Evolutionary conservation across 2,329 filamentous ascomycete species (phyloP).

Genomic region (Coccinonectria pachysandricola): DNA sequence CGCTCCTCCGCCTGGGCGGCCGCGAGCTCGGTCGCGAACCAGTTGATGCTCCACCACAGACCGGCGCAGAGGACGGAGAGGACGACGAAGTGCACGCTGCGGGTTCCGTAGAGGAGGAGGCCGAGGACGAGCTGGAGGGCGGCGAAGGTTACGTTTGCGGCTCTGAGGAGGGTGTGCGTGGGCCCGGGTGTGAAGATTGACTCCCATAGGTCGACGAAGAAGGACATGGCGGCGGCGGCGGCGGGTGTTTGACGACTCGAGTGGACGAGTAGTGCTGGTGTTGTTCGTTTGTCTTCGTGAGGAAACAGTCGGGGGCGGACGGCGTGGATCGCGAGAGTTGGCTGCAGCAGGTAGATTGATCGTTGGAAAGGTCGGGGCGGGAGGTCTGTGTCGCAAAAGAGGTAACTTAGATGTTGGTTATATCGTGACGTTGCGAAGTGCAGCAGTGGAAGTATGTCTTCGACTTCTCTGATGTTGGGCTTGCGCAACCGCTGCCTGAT

Average conservation of each 20-base stretch:
- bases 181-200: constrained; percentile 90
- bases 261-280: too few species aligned
- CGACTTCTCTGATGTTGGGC: too few species aligned
- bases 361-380: too few species aligned
- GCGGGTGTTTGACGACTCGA: constrained; percentile 1
- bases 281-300: constrained; percentile 1
- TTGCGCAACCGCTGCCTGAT: too few species aligned
- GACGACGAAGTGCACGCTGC: constrained; percentile 79
- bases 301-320: too few species aligned
- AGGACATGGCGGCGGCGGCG: constrained; percentile 41
- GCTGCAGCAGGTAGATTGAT: too few species aligned
- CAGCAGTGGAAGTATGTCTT: too few species aligned
- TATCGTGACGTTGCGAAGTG: too few species aligned
- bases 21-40: constrained; percentile 68
- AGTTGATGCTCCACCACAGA: constrained; percentile 92
- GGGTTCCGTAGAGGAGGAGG: constrained; percentile 65
- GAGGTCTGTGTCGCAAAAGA: too few species aligned
- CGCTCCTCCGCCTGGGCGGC: constrained; percentile 32
- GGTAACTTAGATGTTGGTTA: too few species aligned
- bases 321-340: too few species aligned
- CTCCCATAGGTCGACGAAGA: constrained; percentile 71
- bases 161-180: constrained; percentile 76
- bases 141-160: constrained; percentile 84
- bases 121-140: constrained; percentile 72
- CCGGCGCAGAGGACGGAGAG: constrained; percentile 70